phyloP scores from a whole-genome alignment of 2,329 filamentous ascomycete genomes.

The Cadophora sp. region DNA sequence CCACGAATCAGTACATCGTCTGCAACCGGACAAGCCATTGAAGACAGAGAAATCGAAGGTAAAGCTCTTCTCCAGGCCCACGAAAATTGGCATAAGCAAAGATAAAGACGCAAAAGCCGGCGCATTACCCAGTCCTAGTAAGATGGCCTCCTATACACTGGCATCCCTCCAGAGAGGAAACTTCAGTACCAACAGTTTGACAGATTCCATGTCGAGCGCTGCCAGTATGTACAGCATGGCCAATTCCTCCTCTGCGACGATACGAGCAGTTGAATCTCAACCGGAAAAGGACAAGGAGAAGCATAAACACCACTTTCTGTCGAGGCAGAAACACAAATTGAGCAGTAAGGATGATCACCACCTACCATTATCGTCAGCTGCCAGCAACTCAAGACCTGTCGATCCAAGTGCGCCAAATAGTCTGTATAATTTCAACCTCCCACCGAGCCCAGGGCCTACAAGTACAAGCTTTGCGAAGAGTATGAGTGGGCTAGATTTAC shows the following conservation, averaged over 20 bases:
- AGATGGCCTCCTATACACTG: slow-evolving; percentile 68
- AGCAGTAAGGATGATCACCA: slow-evolving; percentile 75
- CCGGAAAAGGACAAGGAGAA: slow-evolving; percentile 68
- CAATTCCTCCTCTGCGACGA: slow-evolving; percentile 80
- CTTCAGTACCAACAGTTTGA: slow-evolving; percentile 74
- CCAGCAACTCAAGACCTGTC: slow-evolving; percentile 77
- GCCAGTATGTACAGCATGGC: slow-evolving; percentile 74
- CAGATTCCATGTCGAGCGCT: slow-evolving; percentile 59
- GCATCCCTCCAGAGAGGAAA: slow-evolving; percentile 70
- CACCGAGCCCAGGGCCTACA: slow-evolving; percentile 72
- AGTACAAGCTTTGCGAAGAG: slow-evolving; percentile 77
- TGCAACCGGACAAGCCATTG: slow-evolving; percentile 61
- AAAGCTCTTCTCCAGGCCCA: slow-evolving; percentile 81
- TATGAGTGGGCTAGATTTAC: slow-evolving; percentile 79
- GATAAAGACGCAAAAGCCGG: slow-evolving; percentile 69
- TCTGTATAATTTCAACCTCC: slow-evolving; percentile 79
- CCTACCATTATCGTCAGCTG: slow-evolving; percentile 75
- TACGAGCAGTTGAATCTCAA: slow-evolving; percentile 66
- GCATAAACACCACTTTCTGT: slow-evolving; percentile 81
- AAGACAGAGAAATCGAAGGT: slow-evolving; percentile 78
- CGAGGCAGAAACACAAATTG: slow-evolving; percentile 79
- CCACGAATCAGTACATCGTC: slow-evolving; percentile 40
- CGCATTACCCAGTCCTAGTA: slow-evolving; percentile 74
- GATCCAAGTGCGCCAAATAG: slow-evolving; percentile 78
- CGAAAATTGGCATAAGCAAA: slow-evolving; percentile 74